Percentiles rank a stretch among this genome's conserved stretches.
phyloP scores from a whole-genome alignment of 805 yeast genomes.

The Teunomyces panamensis region DNA sequence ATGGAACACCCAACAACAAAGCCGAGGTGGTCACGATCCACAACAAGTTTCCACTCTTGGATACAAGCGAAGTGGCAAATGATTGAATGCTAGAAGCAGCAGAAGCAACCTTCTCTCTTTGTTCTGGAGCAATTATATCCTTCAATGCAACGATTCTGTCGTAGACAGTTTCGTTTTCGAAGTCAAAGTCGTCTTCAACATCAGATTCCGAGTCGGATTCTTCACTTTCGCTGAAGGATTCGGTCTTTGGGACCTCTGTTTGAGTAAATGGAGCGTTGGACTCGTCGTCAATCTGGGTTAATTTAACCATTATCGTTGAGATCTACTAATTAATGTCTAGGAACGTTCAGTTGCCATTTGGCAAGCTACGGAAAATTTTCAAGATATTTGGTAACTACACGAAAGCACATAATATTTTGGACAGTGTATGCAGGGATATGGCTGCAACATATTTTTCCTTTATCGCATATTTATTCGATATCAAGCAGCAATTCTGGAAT shows the following conservation, averaged over 20 bases:
- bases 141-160: slow-evolving; percentile 91
- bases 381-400: slow-evolving; percentile 4
- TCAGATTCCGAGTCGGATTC: slow-evolving; percentile 47
- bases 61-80: slow-evolving; percentile 42
- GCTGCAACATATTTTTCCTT: neutral
- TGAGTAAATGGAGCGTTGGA: slow-evolving; percentile 37
- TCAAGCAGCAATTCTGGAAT: slow-evolving; percentile 17
- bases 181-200: slow-evolving; percentile 67
- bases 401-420: neutral
- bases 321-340: slow-evolving; percentile 8
- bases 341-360: neutral
- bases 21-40: slow-evolving; percentile 87
- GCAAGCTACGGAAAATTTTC: slow-evolving; percentile 1
- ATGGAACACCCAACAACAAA: slow-evolving; percentile 87
- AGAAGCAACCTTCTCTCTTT: slow-evolving; percentile 51
- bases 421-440: neutral
- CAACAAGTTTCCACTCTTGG: slow-evolving; percentile 68
- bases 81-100: slow-evolving; percentile 27
- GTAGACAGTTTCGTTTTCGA: slow-evolving; percentile 73
- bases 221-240: slow-evolving; percentile 35
- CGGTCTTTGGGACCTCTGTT: slow-evolving; percentile 29
- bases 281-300: slow-evolving; percentile 69
- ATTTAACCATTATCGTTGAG: slow-evolving; percentile 58
- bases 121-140: slow-evolving; percentile 87
- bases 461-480: slow-evolving; percentile 5